Base-by-base conservation (phyloP, 23 red algal genomes). In the Porphyridium purpureum region DNA sequence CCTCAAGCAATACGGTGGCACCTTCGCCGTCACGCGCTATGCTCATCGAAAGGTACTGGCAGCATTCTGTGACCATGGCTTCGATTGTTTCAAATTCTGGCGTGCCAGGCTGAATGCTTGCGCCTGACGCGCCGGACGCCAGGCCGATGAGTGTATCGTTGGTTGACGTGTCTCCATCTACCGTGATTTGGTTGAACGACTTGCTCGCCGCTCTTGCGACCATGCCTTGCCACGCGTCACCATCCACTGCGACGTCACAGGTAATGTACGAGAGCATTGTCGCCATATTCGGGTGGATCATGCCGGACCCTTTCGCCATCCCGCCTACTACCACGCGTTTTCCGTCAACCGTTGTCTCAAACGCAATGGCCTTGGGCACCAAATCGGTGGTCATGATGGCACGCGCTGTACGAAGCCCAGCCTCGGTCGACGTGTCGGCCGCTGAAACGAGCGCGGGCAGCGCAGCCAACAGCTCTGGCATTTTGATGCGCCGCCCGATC, bases 261-360 rank as follows among this genome's bases (percentile, higher is more conserved):
- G 88, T 85, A 24, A 84, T 48, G 19, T 85, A 82, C 17, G 47
- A 64, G 11, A 95, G 63, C 88, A 95, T 84, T 4, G 88, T 95
- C 3, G 76, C 88, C 88, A 95, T 95, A 30, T 85, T 61, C 15
- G 88, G 88, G 67, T 95, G 88, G 63, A 95, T 95, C 88, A 95
- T 95, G 38, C 88, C 88, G 15, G 66, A 75, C 4, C 88, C 88
- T 35, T 95, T 95, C 36, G 78, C 75, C 88, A 95, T 95, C 29
- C 71, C 88, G 15, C 88, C 88, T 15, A 85, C 80, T 1, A 54
- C 60, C 1, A 84, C 79, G 17, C 29, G 52, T 24, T 49, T 59
- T 19, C 79, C 79, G 1, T 26, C 51, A 1, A 92, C 53, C 35
- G 40, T 60, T 5, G 61, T 74, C 53, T 58, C 50, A 31, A 59